These are phyloP conservation scores for Gorgonomyces haynaldii DNA, from an alignment of 192 early-diverging fungal species.

Conservation along the genomic window DNA sequence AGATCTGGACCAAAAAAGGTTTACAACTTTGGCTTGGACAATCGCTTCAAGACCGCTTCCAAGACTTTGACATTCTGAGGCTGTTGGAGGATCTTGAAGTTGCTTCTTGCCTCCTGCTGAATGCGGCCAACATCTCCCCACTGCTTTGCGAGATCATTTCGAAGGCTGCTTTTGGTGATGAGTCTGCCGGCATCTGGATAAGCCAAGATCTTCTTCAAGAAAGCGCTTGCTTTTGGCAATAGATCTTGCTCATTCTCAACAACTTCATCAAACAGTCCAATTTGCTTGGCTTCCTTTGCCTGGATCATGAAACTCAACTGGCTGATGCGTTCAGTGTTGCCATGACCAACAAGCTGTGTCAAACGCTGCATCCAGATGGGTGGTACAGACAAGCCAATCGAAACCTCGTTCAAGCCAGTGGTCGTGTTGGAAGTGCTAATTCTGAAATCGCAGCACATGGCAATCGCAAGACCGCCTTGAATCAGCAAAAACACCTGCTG, in stretches of 20 bases:
- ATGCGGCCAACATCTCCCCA: constrained; percentile 15
- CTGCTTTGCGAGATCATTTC: constrained; percentile 15
- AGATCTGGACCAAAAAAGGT: background rate
- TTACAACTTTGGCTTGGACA: constrained; percentile 12
- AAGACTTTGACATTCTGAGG: constrained; percentile 19
- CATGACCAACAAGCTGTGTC: constrained; percentile 21
- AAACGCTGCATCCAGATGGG: constrained; percentile 27
- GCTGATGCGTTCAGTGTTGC: constrained; percentile 19
- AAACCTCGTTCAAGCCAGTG: constrained; percentile 25
- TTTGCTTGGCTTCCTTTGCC: constrained; percentile 19
- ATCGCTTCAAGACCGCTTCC: constrained; percentile 18
- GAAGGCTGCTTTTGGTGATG: constrained; percentile 19
- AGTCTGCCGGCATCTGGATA: constrained; percentile 26
- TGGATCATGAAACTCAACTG: constrained; percentile 18
- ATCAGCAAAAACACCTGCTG: too few relatives aligned
- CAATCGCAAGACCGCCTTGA: constrained; percentile 26
- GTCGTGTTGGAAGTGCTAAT: constrained; percentile 19
- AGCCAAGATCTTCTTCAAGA: constrained; percentile 15
- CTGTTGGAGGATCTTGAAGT: constrained; percentile 19
- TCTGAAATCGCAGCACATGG: constrained; percentile 29
- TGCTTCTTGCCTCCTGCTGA: constrained; percentile 17
- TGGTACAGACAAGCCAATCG: constrained; percentile 31
- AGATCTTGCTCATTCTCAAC: constrained; percentile 20
- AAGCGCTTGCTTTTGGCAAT: constrained; percentile 16
- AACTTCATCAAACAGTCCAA: constrained; percentile 31